Evolutionary conservation across 768 basidiomycete species (phyloP).

Genomic region (Termitomyces sp.): DNA sequence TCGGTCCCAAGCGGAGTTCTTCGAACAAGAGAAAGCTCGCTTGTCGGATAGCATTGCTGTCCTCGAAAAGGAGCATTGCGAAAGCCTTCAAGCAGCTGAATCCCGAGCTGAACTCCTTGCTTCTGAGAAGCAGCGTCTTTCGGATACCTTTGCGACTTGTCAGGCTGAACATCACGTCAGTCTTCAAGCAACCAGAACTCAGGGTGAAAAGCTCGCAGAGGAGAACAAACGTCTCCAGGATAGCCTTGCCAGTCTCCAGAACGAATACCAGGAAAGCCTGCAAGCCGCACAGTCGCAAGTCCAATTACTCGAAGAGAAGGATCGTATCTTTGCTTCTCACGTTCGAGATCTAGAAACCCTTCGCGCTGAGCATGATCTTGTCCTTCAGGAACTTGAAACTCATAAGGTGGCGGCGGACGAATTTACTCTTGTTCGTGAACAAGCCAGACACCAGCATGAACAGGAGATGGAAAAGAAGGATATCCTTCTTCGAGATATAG

Average conservation of each 20-base stretch:
- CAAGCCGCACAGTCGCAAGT: background rate
- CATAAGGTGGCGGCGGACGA: constrained; percentile 49
- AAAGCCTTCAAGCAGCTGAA: background rate
- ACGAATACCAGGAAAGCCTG: constrained; percentile 2
- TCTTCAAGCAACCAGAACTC: background rate
- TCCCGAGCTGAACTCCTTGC: background rate
- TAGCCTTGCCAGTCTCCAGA: constrained; percentile 1
- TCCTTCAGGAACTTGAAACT: constrained; percentile 55
- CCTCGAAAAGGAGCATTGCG: constrained; percentile 3
- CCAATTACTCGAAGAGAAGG: constrained; percentile 39
- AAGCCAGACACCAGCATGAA: constrained; percentile 37
- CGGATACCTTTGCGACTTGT: background rate
- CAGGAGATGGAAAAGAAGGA: constrained; percentile 46
- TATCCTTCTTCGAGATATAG: constrained; percentile 36
- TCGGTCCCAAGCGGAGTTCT: constrained; percentile 1
- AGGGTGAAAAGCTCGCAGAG: background rate
- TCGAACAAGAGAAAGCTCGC: constrained; percentile 2
- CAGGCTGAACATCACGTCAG: constrained; percentile 1
- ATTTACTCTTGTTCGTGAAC: constrained; percentile 41
- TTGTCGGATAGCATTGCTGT: background rate
- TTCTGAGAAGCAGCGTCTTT: constrained; percentile 1
- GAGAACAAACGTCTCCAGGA: constrained; percentile 4
- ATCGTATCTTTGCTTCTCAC: constrained; percentile 38
- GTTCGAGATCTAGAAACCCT: constrained; percentile 41
- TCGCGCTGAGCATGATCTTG: constrained; percentile 41